Conservation (phyloP, 306 rosid species). For the Crataegus laevigata region DNA sequence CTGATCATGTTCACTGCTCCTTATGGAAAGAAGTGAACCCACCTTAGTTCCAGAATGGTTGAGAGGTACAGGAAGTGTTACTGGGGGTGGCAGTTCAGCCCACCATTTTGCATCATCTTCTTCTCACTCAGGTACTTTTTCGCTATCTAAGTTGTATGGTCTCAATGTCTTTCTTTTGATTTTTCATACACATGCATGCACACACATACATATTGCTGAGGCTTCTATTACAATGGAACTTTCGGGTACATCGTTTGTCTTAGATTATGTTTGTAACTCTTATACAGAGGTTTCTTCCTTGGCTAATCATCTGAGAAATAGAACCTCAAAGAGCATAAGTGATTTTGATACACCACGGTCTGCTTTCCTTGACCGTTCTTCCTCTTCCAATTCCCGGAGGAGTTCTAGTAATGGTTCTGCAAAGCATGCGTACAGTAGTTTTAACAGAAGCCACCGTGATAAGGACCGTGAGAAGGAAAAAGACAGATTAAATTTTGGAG, state of each 20-base stretch:
- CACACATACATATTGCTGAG: neutral
- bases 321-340: conserved; percentile 46
- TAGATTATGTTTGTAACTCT: conserved; percentile 4
- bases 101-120: conserved; percentile 69
- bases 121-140: conserved; percentile 58
- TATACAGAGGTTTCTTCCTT: conserved; percentile 52
- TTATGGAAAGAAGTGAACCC: conserved; percentile 98
- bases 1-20: conserved; percentile 88
- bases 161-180: neutral
- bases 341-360: conserved; percentile 80
- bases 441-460: conserved; percentile 85
- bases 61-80: conserved; percentile 80
- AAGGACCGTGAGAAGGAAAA: conserved; percentile 95
- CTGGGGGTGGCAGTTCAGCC: conserved; percentile 85
- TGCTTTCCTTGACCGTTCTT: conserved; percentile 68
- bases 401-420: conserved; percentile 72
- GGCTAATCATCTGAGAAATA: conserved; percentile 52
- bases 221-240: neutral
- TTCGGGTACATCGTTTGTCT: neutral
- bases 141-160: neutral
- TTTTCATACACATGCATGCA: neutral
- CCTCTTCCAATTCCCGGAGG: conserved; percentile 77
- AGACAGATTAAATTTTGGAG: conserved; percentile 60
- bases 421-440: conserved; percentile 93
- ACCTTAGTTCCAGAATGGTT: conserved; percentile 99